Base-by-base conservation (phyloP, 2,329 filamentous ascomycete species). In the Alternaria triticina region DNA sequence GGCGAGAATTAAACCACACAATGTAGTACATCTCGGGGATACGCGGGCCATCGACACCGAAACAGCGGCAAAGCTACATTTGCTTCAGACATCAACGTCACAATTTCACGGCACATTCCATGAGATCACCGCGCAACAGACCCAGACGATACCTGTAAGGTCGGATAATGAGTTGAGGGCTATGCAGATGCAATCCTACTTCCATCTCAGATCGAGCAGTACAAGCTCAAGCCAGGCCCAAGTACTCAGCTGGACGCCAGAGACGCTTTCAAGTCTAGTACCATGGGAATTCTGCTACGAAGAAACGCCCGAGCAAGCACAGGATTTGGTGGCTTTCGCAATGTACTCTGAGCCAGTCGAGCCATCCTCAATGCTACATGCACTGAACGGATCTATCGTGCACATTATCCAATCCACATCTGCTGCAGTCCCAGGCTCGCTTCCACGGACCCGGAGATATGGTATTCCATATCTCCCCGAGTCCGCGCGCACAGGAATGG, bases 161-260 rank as follows among this genome's bases (percentile, higher is more conserved):
- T 91, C 89, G 10, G 86, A 90, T 0, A 84, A 87, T 0, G 89
- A 94, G 64, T 79, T 92, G 3, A 83, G 91, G 54, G 85, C 86
- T 6, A 93, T 95, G 90, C 91, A 94, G 69, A 88, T 86, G n/a
- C 89, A 93, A 85, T 90, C 91, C 0, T 95, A 94, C 70, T 93
- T 95, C 72, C 92, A 95, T 74, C 74, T 67, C 52, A 51, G 59
- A 61, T 28, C 57, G 49, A 28, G 62, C 61, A 22, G 67, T 69
- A 45, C 54, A 68, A 58, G 40, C 20, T 6, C 13, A 10, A 43
- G 49, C 55, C 30, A 63, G 63, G 9, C 68, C 68, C 54, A 70
- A 45, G 66, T 64, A 67, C 57, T 78, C 20, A 77, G 74, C 47
- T 92, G 89, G 86, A 80, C 85, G 55, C 63, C 83, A 0, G 82